Evolutionary conservation across 495 filamentous ascomycete genomes (phyloP), one percentile per base, ranked within the genome.

Genomic region (Aspergillus kassunensis): DNA sequence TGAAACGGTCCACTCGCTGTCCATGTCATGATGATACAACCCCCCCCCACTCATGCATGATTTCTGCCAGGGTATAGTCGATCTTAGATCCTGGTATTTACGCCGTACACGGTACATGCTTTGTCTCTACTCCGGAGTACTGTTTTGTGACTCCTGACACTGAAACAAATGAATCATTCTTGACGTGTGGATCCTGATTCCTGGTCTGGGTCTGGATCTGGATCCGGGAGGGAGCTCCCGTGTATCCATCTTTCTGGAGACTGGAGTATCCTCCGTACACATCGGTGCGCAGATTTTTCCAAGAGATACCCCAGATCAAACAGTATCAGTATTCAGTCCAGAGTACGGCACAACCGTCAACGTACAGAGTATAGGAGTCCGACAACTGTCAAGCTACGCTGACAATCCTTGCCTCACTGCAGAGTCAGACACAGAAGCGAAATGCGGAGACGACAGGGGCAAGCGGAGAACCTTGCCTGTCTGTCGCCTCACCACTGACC

Each of bases 381-480:
- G n/a, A n/a, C n/a, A n/a, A n/a, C n/a, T 51, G 15, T n/a, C 20
- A 13, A 13, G 6, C 11, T 29, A 23, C 35, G 35, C 19, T 51
- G 37, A 36, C 39, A 49, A 49, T 45, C 43, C 46, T 55, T 41
- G 52, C 52, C 43, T 43, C 5, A 12, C 9, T 18, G 24, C 24
- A 27, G 50, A 36, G 12, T 23, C 10, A 21, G 15, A 23, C 18
- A n/a, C n/a, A n/a, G 29, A 21, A 53, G 43, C 29, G 44, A 53
- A 59, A 41, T 59, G 56, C 56, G 56, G 56, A 53, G 52, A 35
- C 47, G 49, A 55, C 52, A 59, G 56, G 52, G 37, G 39, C 24
- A 42, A 36, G 29, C 36, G 23, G 33, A 20, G 11, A 46, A 21
- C 24, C 24, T 9, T 4, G 24, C 24, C 24, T 9, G 9, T 4